phyloP scores from a whole-genome alignment of 1,284 basidiomycete species.

The Apiotrichum montevideense region DNA sequence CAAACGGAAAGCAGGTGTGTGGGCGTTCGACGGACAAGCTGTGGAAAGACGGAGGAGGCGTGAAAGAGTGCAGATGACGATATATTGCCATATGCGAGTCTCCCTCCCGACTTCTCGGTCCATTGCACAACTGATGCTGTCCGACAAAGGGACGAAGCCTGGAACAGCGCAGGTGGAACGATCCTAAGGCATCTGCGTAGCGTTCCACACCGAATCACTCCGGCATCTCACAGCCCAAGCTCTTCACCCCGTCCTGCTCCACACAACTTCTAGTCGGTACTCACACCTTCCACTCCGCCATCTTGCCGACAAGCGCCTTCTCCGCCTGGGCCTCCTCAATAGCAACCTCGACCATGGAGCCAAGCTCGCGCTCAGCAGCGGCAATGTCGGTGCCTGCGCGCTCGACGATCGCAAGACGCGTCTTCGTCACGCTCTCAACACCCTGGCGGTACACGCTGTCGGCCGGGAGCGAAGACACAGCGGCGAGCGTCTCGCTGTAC shows the following conservation, averaged over 20 bases:
- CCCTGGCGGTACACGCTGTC: conserved; percentile 87
- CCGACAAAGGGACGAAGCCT: too few relatives aligned
- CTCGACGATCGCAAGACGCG: conserved; percentile 70
- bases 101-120: too few relatives aligned
- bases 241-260: neutral
- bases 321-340: conserved; percentile 80
- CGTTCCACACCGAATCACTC: too few relatives aligned
- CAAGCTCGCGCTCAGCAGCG: conserved; percentile 60
- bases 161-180: too few relatives aligned
- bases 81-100: too few relatives aligned
- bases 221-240: neutral
- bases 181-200: too few relatives aligned
- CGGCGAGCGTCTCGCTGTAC: conserved; percentile 71
- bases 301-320: conserved; percentile 67
- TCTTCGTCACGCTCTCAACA: conserved; percentile 76
- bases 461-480: conserved; percentile 65
- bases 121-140: too few relatives aligned
- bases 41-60: too few relatives aligned
- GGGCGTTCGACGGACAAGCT: too few relatives aligned
- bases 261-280: conserved; percentile 44
- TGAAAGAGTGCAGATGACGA: too few relatives aligned
- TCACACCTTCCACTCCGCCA: conserved; percentile 94
- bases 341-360: conserved; percentile 42
- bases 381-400: conserved; percentile 60
- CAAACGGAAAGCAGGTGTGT: too few relatives aligned